A percentile compares a stretch with the other conserved stretches of the same genome.
Evolutionary conservation across 2,329 filamentous ascomycete species (phyloP).

Genomic region (Alternaria ventricosa): DNA sequence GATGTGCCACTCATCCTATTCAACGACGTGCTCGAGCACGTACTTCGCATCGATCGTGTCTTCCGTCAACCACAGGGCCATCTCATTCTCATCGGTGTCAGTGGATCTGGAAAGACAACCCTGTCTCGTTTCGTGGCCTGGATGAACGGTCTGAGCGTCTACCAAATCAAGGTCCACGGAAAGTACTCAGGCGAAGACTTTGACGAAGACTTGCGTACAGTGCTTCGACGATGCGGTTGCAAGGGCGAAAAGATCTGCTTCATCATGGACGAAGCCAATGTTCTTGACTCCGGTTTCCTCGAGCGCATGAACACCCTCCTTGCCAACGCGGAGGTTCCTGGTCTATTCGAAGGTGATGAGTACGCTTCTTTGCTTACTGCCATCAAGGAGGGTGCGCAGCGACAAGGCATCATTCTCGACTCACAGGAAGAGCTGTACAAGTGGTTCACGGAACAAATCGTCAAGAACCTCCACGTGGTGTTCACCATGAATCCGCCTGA

Average conservation of each 20-base stretch:
- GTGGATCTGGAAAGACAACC: conserved; percentile 97
- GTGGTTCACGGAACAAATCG: conserved; percentile 99
- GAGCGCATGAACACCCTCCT: conserved; percentile 99
- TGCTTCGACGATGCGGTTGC: conserved; percentile 90
- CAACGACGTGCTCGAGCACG: conserved; percentile 98
- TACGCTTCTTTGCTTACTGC: conserved; percentile 98
- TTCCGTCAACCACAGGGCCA: conserved; percentile 98
- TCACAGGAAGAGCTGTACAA: conserved; percentile 99
- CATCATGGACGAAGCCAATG: conserved; percentile 99
- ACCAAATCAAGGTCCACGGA: conserved; percentile 99
- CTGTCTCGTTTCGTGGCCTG: conserved; percentile 97
- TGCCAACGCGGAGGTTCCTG: conserved; percentile 98
- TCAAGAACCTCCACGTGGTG: conserved; percentile 98
- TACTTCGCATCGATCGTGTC: conserved; percentile 96
- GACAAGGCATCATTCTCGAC: conserved; percentile 92
- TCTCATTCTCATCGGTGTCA: conserved; percentile 97
- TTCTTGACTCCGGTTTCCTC: conserved; percentile 96
- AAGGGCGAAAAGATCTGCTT: conserved; percentile 99
- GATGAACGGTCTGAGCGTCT: conserved; percentile 99
- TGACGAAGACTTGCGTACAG: conserved; percentile 93
- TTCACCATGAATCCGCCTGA: conserved; percentile 99
- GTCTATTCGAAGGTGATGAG: conserved; percentile 98
- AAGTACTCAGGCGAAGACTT: conserved; percentile 99
- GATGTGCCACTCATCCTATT: conserved; percentile 99
- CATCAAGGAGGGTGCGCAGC: conserved; percentile 97